Evolutionary conservation across 176 grass and related monocot genomes (phyloP), one percentile per base, ranked within the genome.

Genomic region (Avena sativa): DNA sequence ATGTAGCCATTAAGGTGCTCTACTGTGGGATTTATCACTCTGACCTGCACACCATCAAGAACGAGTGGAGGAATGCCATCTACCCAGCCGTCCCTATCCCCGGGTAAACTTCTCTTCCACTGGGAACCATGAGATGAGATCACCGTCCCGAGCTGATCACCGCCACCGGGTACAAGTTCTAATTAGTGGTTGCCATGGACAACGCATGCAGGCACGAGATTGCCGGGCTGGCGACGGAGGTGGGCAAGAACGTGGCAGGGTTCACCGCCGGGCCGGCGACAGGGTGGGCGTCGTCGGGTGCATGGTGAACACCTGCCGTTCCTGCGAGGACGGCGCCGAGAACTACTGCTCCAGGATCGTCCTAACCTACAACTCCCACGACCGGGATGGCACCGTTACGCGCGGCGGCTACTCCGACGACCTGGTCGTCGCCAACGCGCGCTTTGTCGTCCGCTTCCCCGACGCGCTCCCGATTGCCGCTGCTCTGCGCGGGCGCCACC

Each of bases 21-120:
- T 97, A 92, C 86, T 97, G 95, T 23, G 92, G 95, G 14, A 90
- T 97, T 65, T 97, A 91, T 48, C 95, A 97, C 74, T 91, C 92
- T 47, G 95, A 97, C 74, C 79, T 97, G 59, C 95, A 97, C 82
- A 84, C 59, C 70, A 68, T 97, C 50, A 97, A 87, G 88, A 94
- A 93, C 13, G 95, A 95, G 14, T 97, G 95, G 95, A 78, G 16
- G 28, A 95, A 86, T 16, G 43, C 87, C 32, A 74, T 76, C 40
- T 97, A 94, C 82, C 92, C 95, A 48, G 47, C 10, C 47, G 47
- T 48, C 49, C 49, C 11, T 23, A 23, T 23, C 23, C 23, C 23
- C 11, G 49, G 49, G 49, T 51, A 51, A 51, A 51, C 2, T 51
- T 51, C 40, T 43, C 6, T 43, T 43, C 28, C 28, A 28, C 28